Base-by-base conservation (phyloP, 768 basidiomycete species). In the Trametes sanguinea region DNA sequence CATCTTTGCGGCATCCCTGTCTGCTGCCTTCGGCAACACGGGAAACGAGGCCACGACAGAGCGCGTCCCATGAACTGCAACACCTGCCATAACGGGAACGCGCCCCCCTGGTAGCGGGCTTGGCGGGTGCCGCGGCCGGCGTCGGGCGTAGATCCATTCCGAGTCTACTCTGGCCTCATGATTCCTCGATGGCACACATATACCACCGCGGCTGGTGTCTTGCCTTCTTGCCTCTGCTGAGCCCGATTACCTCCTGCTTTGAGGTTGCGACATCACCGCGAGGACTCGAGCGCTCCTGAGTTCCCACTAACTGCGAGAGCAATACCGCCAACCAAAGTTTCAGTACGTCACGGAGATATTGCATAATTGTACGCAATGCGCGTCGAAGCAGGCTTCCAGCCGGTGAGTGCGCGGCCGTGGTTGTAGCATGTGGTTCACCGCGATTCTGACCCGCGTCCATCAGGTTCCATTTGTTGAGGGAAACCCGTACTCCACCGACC, bases 381-480 rank as follows among this genome's bases (percentile, higher is more conserved):
- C 46, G 73, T 83, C 35, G 86, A 89, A 70, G 79, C 88, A 50
- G 88, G 88, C 37, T 89, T 88, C 66, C 86, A 89, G 64, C 77
- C 76, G 64, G 87, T 85, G 51, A 58, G 61, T 42, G 74, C 68
- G 51, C 9, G n/a, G 3, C 13, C 10, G 13, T 30, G 48, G 30
- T 3, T 4, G 16, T 22, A 29, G 17, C 33, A 30, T 43, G 54
- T 57, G 51, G 35, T 35, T 1, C 6, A 22, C 13, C 11, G 6
- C 3, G 53, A 17, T 55, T 27, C 42, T 61, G 50, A 57, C n/a
- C 52, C 48, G 32, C 50, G 16, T 54, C 33, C 35, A 13, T 42
- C 61, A 88, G 86, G 75, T 74, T 2, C 83, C 80, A 8, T 85
- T 83, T 66, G 71, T 72, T 0, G 84, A 87, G 64, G 80, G 78